Evolutionary conservation across 352 stramenopile species (phyloP).

Genomic region (Phytophthora citrophthora): DNA sequence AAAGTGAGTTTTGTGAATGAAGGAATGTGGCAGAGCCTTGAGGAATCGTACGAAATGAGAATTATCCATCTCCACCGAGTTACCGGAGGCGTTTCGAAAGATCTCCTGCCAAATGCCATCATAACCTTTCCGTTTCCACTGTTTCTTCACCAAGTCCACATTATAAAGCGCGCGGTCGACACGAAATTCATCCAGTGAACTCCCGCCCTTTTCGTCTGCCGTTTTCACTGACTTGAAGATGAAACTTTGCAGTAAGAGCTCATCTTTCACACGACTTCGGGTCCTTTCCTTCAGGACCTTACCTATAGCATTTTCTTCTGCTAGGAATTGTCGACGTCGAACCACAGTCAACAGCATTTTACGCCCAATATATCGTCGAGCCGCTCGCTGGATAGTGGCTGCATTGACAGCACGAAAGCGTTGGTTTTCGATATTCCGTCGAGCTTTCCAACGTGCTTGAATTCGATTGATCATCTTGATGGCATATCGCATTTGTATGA

Average conservation of each 20-base stretch:
- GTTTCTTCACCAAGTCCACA: slow-evolving; percentile 34
- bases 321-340: slow-evolving; percentile 52
- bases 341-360: slow-evolving; percentile 47
- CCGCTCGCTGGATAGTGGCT: slow-evolving; percentile 46
- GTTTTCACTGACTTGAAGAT: slow-evolving; percentile 39
- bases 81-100: slow-evolving; percentile 55
- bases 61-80: slow-evolving; percentile 64
- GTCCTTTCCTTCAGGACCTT: slow-evolving; percentile 55
- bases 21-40: slow-evolving; percentile 60
- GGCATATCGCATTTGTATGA: slow-evolving; percentile 49
- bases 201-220: slow-evolving; percentile 15
- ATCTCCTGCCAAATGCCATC: slow-evolving; percentile 76
- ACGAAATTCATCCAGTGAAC: slow-evolving; percentile 16
- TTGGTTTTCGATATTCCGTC: slow-evolving; percentile 38
- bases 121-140: slow-evolving; percentile 64
- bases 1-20: slow-evolving; percentile 69
- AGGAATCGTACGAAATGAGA: slow-evolving; percentile 70
- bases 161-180: slow-evolving; percentile 53
- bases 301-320: slow-evolving; percentile 61
- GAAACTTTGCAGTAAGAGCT: slow-evolving; percentile 76
- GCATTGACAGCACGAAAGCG: slow-evolving; percentile 27
- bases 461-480: slow-evolving; percentile 58
- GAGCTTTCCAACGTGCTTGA: slow-evolving; percentile 51
- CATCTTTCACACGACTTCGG: slow-evolving; percentile 50
- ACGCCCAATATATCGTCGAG: slow-evolving; percentile 45